phyloP scores from a whole-genome alignment of 148 eudicot species.

The Spergularia marina region DNA sequence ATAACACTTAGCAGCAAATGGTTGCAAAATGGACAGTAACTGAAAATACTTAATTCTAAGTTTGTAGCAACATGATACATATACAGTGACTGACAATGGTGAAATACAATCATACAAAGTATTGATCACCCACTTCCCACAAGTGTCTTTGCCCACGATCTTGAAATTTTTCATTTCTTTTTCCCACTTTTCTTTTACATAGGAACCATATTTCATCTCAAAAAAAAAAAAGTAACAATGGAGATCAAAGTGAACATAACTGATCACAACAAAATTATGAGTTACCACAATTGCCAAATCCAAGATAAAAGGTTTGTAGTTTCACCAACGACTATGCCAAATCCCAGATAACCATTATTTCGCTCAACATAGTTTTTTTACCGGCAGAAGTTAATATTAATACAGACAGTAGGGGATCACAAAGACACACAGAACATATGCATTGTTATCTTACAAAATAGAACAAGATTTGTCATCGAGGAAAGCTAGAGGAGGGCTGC shows the following conservation, averaged over 20 bases:
- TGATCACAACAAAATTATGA: too few species aligned
- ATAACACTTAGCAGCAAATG: background rate
- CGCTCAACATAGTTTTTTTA: background rate
- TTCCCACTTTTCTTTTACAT: too few species aligned
- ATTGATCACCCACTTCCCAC: background rate
- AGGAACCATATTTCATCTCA: too few species aligned
- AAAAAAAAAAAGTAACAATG: too few species aligned
- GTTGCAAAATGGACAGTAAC: background rate
- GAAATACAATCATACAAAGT: background rate
- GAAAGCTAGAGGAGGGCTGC: background rate
- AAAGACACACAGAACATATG: background rate
- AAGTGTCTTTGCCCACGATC: too few species aligned
- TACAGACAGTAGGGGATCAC: background rate
- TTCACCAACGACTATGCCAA: too few species aligned
- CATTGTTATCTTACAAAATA: background rate
- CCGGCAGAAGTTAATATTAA: background rate
- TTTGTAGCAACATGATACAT: background rate
- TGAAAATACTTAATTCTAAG: background rate
- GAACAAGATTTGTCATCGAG: background rate
- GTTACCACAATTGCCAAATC: too few species aligned
- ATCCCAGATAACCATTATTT: too few species aligned
- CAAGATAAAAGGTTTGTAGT: too few species aligned
- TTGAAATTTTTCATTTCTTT: too few species aligned
- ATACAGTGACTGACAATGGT: background rate
- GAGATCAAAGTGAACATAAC: too few species aligned